Evolutionary conservation across 1,284 basidiomycete species (phyloP), one percentile per base, ranked within the genome.

Genomic region (Schizophyllum commune): DNA sequence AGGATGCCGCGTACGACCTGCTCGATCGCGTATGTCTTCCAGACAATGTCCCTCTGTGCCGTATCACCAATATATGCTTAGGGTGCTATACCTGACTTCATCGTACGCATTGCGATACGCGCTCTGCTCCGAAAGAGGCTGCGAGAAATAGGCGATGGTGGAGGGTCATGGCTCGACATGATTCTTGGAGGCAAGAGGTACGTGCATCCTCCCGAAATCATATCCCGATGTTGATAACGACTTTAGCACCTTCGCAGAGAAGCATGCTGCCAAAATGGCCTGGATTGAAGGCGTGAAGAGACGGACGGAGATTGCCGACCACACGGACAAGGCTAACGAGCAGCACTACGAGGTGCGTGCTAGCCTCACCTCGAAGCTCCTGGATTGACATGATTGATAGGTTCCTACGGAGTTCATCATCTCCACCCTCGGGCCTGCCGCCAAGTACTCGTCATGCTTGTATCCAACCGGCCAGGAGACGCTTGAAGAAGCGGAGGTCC

Each of bases 371-470:
- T 52, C 54, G n/a, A n/a, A n/a, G n/a, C n/a, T 11, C 9, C 17
- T 47, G 9, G 17, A 9, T 17, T 17, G 17, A 19, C 53, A 39
- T 20, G 47, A 21, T 13, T n/a, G 11, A 6, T 62, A 86, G 84
- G 84, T 91, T 7, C 79, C 86, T 0, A 89, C 86, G 0, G 74
- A 79, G 13, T 89, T 90, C 70, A 88, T 89, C 63, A 69, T 87
- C 32, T 81, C 84, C 7, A 87, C 85, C 57, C 70, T 88, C 19
- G 86, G 86, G 0, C 83, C 83, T 0, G 77, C 75, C 62, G 85
- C 83, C 55, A 88, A 89, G 69, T 88, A 90, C 68, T 88, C 85
- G 0, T 84, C 83, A n/a, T 91, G 88, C 66, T 70, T 89, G 17
- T 91, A 87, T 72, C 85, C 84, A 0, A 85, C 81, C 5, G 86